A percentile compares a stretch with the other conserved stretches of the same genome.
Evolutionary conservation across 169 alveolate species (phyloP).

Genomic region (Babesia sp.): DNA sequence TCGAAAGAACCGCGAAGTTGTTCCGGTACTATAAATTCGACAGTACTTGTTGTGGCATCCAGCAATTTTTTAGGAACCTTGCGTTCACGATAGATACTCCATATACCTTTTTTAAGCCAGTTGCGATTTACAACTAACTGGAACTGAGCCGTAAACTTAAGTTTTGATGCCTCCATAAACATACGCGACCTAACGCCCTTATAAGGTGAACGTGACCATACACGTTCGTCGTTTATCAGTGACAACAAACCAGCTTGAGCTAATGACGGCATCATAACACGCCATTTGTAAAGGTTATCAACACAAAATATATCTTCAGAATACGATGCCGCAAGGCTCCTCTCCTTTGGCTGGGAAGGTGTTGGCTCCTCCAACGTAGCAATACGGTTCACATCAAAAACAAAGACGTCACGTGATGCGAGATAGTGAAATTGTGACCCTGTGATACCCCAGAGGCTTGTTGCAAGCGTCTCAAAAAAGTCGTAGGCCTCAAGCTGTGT

Average conservation of each 20-base stretch:
- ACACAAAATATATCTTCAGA: conserved; percentile 55
- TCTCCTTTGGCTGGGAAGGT: neutral
- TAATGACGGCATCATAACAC: conserved; percentile 45
- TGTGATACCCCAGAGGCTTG: conserved; percentile 65
- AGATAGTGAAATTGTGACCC: conserved; percentile 38
- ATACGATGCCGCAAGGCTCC: conserved; percentile 31
- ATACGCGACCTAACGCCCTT: conserved; percentile 44
- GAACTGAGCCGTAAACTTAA: conserved; percentile 18
- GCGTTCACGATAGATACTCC: neutral
- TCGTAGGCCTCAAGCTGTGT: conserved; percentile 18
- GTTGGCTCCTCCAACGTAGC: conserved; percentile 12
- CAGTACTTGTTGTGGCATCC: conserved; percentile 15
- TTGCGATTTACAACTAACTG: conserved; percentile 27
- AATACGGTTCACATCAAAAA: conserved; percentile 41
- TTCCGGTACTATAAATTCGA: conserved; percentile 16
- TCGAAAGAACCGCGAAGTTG: neutral
- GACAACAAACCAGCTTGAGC: conserved; percentile 32
- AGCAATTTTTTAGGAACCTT: neutral
- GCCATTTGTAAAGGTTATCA: conserved; percentile 57
- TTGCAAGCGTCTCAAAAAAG: conserved; percentile 43
- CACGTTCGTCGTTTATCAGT: conserved; percentile 47
- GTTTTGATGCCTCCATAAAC: neutral
- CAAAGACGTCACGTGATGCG: conserved; percentile 11
- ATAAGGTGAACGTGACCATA: conserved; percentile 44
- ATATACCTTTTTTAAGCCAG: neutral